A percentile compares a stretch with the other conserved stretches of the same genome.
phyloP scores from a whole-genome alignment of 2,329 filamentous ascomycete genomes.

The Huntiella savannae region DNA sequence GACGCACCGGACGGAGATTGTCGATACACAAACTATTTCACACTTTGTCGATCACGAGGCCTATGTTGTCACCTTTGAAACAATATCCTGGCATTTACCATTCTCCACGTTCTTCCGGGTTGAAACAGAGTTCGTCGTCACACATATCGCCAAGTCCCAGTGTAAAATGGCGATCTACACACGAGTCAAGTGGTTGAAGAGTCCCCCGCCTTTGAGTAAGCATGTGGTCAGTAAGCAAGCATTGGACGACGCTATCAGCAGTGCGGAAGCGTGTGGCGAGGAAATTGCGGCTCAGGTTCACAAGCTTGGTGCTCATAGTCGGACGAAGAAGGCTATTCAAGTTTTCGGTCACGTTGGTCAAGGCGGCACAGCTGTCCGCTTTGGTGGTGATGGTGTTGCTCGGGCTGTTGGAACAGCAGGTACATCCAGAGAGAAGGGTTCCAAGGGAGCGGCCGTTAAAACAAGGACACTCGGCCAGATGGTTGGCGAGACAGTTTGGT shows the following conservation, averaged over 20 bases:
- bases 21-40: conserved; percentile 76
- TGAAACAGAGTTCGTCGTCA: conserved; percentile 82
- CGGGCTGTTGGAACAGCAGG: background rate
- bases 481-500: conserved; percentile 52
- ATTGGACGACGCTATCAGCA: conserved; percentile 51
- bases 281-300: conserved; percentile 60
- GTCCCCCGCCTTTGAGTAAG: conserved; percentile 38
- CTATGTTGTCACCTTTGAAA: conserved; percentile 43
- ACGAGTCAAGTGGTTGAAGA: conserved; percentile 66
- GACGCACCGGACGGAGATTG: conserved; percentile 41
- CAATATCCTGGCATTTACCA: conserved; percentile 67
- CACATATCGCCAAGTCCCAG: conserved; percentile 76
- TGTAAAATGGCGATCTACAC: conserved; percentile 82
- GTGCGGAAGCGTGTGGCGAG: conserved; percentile 57
- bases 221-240: conserved; percentile 50
- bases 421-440: conserved; percentile 13
- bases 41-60: conserved; percentile 56
- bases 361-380: conserved; percentile 43
- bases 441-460: conserved; percentile 38
- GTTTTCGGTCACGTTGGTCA: conserved; percentile 62
- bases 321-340: conserved; percentile 58
- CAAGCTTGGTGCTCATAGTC: conserved; percentile 51
- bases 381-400: conserved; percentile 27
- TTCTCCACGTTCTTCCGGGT: conserved; percentile 61
- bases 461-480: conserved; percentile 47